Conservation (phyloP, 2,329 filamentous ascomycete genomes). For the Magnaporthiopsis rhizophila region DNA sequence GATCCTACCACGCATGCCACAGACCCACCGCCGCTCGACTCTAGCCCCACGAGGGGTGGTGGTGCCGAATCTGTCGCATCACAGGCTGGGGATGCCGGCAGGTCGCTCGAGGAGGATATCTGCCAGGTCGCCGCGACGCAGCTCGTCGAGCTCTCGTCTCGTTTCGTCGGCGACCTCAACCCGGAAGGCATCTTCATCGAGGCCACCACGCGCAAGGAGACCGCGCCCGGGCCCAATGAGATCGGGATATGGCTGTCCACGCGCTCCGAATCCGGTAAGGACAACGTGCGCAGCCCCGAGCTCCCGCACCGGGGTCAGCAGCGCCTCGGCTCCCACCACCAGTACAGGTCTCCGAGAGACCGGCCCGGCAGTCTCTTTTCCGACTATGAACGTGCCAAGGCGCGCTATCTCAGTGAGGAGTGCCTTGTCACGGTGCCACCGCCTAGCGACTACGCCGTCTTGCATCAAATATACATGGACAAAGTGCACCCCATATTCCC, state of each 20-base stretch:
- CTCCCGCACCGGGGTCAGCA: neutral
- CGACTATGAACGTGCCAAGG: slow-evolving; percentile 12
- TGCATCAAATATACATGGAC: slow-evolving; percentile 39
- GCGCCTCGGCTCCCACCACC: neutral
- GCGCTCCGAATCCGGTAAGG: slow-evolving; percentile 4
- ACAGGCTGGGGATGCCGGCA: slow-evolving; percentile 5
- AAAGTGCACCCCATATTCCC: slow-evolving; percentile 49
- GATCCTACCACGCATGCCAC: neutral
- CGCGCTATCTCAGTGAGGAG: slow-evolving; percentile 17
- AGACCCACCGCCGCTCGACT: slow-evolving; percentile 16
- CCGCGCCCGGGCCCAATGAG: slow-evolving; percentile 36
- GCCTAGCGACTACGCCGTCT: slow-evolving; percentile 32
- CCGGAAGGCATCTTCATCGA: slow-evolving; percentile 53
- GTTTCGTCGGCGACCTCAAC: slow-evolving; percentile 52
- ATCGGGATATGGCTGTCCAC: slow-evolving; percentile 43
- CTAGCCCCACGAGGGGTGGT: neutral
- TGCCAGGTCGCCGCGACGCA: slow-evolving; percentile 19
- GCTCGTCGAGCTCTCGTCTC: slow-evolving; percentile 25
- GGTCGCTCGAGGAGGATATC: slow-evolving; percentile 13
- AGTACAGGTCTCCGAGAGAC: neutral
- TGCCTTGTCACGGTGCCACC: slow-evolving; percentile 42
- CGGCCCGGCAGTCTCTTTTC: slow-evolving; percentile 10
- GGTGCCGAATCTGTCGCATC: slow-evolving; percentile 4
- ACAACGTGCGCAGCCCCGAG: neutral
- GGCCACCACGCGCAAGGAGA: slow-evolving; percentile 32